Percentiles rank a stretch among this genome's conserved stretches.
These are phyloP conservation scores for Boletus sp. DNA, from an alignment of 768 basidiomycete species.

Conservation along the genomic window DNA sequence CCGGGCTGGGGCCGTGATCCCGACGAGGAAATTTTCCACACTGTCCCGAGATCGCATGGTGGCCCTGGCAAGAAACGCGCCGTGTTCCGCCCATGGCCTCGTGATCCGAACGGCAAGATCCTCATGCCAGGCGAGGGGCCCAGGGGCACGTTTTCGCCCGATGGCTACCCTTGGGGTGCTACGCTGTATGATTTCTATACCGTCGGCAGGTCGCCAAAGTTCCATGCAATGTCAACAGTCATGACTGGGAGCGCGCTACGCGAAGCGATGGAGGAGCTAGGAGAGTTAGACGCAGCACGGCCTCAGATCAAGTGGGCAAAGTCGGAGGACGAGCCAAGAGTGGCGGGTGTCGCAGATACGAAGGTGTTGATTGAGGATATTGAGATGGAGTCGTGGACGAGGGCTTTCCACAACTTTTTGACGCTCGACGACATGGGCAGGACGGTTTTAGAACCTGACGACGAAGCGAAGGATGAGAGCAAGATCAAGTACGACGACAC, in stretches of 20 bases:
- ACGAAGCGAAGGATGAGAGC: not conserved
- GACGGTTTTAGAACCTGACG: not conserved
- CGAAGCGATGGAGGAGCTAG: slow-evolving; percentile 5
- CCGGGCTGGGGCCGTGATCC: slow-evolving; percentile 10
- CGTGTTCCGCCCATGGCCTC: slow-evolving; percentile 27
- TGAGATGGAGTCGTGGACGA: not conserved
- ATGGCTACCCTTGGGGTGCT: slow-evolving; percentile 26
- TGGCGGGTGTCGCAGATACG: slow-evolving; percentile 15
- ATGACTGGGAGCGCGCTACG: slow-evolving; percentile 24
- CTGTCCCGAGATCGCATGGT: not conserved
- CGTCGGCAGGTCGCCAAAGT: slow-evolving; percentile 5
- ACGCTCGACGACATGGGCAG: not conserved
- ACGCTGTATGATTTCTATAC: slow-evolving; percentile 29
- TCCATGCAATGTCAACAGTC: not conserved
- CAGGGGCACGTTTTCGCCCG: slow-evolving; percentile 20
- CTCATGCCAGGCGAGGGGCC: not conserved
- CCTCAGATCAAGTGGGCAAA: slow-evolving; percentile 23
- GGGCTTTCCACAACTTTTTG: not conserved
- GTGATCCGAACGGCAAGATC: slow-evolving; percentile 15
- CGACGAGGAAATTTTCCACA: slow-evolving; percentile 1
- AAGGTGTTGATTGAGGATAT: slow-evolving; percentile 11
- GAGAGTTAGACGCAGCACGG: slow-evolving; percentile 15
- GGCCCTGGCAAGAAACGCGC: slow-evolving; percentile 9
- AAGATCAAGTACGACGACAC: not conserved
- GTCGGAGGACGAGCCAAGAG: slow-evolving; percentile 23